These are phyloP conservation scores for Fusarium chlamydosporum DNA, from an alignment of 2,329 filamentous ascomycete species.

Conservation along the genomic window DNA sequence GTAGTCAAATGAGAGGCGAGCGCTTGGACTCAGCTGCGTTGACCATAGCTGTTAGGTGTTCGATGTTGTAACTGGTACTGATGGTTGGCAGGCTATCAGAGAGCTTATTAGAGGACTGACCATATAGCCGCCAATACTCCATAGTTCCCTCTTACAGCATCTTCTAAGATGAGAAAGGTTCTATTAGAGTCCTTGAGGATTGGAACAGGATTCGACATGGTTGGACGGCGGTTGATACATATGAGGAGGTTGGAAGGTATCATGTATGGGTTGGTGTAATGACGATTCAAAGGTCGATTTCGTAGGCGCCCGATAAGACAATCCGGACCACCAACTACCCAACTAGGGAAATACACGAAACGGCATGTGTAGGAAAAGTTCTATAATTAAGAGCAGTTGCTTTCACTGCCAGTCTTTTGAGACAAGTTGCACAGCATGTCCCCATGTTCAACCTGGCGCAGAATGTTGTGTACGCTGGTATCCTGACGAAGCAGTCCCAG, in stretches of 20 bases:
- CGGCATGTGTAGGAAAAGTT: background rate
- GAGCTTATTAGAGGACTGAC: background rate
- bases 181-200: background rate
- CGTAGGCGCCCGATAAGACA: background rate
- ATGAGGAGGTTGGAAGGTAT: background rate
- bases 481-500: conserved; percentile 18
- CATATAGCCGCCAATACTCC: conserved; percentile 35
- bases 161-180: conserved; percentile 17
- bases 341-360: background rate
- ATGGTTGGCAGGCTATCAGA: background rate
- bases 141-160: conserved; percentile 18
- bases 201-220: background rate
- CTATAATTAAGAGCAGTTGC: background rate
- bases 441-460: conserved; percentile 23
- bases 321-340: background rate
- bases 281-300: background rate
- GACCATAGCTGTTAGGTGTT: conserved; percentile 35
- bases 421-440: conserved; percentile 24
- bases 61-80: conserved; percentile 32
- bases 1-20: conserved; percentile 24
- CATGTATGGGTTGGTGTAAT: background rate
- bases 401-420: background rate
- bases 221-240: background rate
- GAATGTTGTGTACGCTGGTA: background rate
- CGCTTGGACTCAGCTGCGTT: conserved; percentile 28